Evolutionary conservation across 2,329 filamentous ascomycete genomes (phyloP), one percentile per base, ranked within the genome.

Genomic region (Fusarium paranaense): DNA sequence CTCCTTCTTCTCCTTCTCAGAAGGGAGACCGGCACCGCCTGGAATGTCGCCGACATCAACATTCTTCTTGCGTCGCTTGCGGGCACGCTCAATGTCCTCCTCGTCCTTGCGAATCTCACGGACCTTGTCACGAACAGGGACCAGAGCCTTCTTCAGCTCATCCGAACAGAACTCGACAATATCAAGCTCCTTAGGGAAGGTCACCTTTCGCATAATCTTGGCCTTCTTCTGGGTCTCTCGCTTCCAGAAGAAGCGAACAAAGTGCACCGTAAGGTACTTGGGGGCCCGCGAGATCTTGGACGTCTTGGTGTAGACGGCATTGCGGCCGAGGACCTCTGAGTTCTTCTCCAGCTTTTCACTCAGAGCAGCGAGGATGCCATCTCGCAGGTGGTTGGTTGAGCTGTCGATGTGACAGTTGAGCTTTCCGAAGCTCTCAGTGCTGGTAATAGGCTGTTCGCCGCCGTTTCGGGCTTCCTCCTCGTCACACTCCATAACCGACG

Each of bases 121-220:
- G 60, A 99, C 94, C 87, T 97, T 97, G 86, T 99, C 97, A 69
- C 97, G 91, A n/a, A 99, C 93, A 1, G 97, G 97, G 56, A 98
- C 87, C 52, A 99, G 88, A 76, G 93, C 90, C 80, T 92, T 92
- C 82, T 91, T 93, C 72, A 99, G 87, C 62, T 97, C 93, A 30
- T 98, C 95, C 14, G 95, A 96, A 83, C 97, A 99, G 84, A 98
- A 98, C 81, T 99, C 97, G 25, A 97, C 92, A 42, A 94, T 91
- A 79, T 99, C 97, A 37, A 99, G 87, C 83, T 99, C 97, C 60
- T 94, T 92, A 8, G 96, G 96, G 81, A 99, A 99, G 0, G 95
- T 96, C 66, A 99, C 97, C 85, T 98, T 99, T 81, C 95, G 94
- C 94, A 99, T 96, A 78, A 99, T 99, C 89, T 99, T 99, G 76